These are phyloP conservation scores for Lepiota subincarnata DNA, from an alignment of 768 basidiomycete genomes.

Conservation along the genomic window DNA sequence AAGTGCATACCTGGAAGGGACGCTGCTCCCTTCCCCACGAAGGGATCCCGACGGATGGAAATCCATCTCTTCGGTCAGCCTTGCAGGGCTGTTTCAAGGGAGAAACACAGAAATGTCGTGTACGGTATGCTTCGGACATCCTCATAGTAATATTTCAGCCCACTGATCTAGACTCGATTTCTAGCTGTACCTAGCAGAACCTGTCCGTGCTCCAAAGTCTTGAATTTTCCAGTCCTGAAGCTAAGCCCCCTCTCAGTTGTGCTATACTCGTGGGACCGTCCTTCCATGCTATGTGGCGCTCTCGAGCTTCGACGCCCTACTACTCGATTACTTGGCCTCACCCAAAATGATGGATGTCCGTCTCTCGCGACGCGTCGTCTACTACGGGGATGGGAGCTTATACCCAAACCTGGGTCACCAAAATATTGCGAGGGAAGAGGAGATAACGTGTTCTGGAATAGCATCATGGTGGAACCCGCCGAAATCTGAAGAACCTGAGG, in stretches of 20 bases:
- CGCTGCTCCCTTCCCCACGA: background rate
- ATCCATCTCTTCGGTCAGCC: background rate
- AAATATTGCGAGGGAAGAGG: slow-evolving; percentile 4
- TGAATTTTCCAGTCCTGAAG: too few species aligned
- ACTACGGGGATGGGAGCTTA: background rate
- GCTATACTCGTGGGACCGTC: background rate
- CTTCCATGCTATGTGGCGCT: background rate
- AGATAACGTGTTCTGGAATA: background rate
- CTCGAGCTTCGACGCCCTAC: background rate
- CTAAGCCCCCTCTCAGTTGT: too few species aligned
- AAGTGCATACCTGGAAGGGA: background rate
- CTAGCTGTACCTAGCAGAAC: background rate
- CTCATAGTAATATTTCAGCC: too few species aligned
- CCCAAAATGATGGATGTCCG: background rate
- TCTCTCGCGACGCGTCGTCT: background rate
- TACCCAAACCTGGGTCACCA: background rate
- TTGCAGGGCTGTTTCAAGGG: too few species aligned
- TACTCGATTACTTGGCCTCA: background rate
- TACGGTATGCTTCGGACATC: too few species aligned
- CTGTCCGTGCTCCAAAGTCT: background rate
- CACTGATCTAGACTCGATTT: background rate
- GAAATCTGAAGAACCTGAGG: slow-evolving; percentile 2
- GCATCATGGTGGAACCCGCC: slow-evolving; percentile 16
- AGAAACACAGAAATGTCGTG: too few species aligned
- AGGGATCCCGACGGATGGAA: slow-evolving; percentile 1